phyloP scores from a whole-genome alignment of 179 eudicot genomes.

The Spinacia oleracea region DNA sequence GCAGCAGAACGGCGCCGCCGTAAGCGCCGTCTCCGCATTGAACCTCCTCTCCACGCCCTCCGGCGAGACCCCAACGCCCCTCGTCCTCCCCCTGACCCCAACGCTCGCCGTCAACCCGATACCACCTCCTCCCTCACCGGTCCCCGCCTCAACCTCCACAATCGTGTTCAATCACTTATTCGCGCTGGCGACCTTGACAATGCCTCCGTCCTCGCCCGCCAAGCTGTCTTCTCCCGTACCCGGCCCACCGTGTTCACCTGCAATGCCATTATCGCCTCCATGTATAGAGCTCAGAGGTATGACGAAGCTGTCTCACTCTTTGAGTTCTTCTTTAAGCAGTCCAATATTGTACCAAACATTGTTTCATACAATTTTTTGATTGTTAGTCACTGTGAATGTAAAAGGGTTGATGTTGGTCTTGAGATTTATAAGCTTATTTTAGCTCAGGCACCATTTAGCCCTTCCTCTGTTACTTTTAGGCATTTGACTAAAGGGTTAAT shows the following conservation, averaged over 20 bases:
- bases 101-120: conserved; percentile 57
- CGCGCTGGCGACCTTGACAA: conserved; percentile 72
- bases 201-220: conserved; percentile 62
- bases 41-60: conserved; percentile 85
- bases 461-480: conserved; percentile 69
- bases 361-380: conserved; percentile 73
- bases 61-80: conserved; percentile 56
- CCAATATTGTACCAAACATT: conserved; percentile 65
- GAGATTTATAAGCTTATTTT: conserved; percentile 53
- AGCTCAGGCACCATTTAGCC: conserved; percentile 64
- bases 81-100: conserved; percentile 43
- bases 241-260: conserved; percentile 95
- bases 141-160: conserved; percentile 82
- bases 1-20: conserved; percentile 89
- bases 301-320: conserved; percentile 65
- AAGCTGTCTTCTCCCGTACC: conserved; percentile 53
- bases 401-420: conserved; percentile 49
- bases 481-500: conserved; percentile 78
- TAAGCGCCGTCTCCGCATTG: conserved; percentile 77
- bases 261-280: conserved; percentile 71
- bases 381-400: conserved; percentile 55
- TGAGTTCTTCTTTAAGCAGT: conserved; percentile 63
- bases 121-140: conserved; percentile 72
- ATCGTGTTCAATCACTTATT: conserved; percentile 77
- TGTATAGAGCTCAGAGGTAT: conserved; percentile 63